These are phyloP conservation scores for Smittium culicis DNA, from an alignment of 371 early-diverging fungal genomes.

Conservation along the genomic window DNA sequence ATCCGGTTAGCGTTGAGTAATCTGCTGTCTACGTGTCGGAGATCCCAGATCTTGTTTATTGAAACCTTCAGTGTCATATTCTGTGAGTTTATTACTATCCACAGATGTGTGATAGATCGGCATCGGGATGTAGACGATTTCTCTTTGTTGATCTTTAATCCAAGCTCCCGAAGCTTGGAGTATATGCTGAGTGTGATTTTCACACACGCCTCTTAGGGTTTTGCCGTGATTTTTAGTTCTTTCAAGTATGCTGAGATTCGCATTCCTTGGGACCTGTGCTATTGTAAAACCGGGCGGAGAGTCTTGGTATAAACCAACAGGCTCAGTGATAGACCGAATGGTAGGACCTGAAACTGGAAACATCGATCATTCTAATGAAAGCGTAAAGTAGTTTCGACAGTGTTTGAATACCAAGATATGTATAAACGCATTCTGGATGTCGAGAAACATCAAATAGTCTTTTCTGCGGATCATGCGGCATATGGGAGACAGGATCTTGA, in stretches of 20 bases:
- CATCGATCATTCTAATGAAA: not conserved
- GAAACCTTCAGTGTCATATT: not conserved
- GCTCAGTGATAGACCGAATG: not conserved
- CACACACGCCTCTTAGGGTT: not conserved
- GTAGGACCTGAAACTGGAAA: not conserved
- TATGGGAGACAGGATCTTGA: not conserved
- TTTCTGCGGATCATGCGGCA: not conserved
- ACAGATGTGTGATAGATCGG: not conserved
- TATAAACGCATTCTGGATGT: not conserved
- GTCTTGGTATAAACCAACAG: not conserved
- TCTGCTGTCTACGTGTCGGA: not conserved
- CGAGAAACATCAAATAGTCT: not conserved
- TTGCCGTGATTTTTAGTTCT: not conserved
- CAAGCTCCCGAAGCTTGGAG: not conserved
- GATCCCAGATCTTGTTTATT: not conserved
- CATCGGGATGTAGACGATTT: slow-evolving; percentile 16
- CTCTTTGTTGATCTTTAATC: slow-evolving; percentile 14
- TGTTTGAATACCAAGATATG: not conserved
- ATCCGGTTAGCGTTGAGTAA: not conserved
- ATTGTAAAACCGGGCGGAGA: not conserved
- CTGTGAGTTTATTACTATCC: not conserved
- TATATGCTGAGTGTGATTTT: not conserved
- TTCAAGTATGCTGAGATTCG: not conserved
- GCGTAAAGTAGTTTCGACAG: not conserved
- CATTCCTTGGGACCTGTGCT: not conserved